Evolutionary conservation across 1,139 yeast genomes (phyloP).

Genomic region (Entelexis paramagnoliae): DNA sequence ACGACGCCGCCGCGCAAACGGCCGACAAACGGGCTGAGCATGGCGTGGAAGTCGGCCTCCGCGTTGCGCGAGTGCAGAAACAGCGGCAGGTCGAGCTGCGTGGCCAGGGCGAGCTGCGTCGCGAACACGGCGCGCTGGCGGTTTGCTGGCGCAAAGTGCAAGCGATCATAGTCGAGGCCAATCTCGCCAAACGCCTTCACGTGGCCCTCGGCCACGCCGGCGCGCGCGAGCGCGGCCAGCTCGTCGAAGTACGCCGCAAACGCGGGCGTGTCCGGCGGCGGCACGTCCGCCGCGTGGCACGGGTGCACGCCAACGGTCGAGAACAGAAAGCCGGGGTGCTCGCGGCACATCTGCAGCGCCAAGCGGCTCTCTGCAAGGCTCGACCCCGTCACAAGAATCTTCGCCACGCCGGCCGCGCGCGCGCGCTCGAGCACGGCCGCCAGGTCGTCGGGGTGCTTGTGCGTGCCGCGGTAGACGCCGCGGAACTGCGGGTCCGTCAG

Average conservation of each 20-base stretch:
- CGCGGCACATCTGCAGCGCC: slow-evolving; percentile 39
- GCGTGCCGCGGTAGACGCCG: slow-evolving; percentile 64
- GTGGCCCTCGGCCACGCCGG: slow-evolving; percentile 40
- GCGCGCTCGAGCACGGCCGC: slow-evolving; percentile 59
- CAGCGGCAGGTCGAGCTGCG: slow-evolving; percentile 53
- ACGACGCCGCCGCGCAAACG: slow-evolving; percentile 53
- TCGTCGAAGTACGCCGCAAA: slow-evolving; percentile 36
- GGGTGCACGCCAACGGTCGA: slow-evolving; percentile 95
- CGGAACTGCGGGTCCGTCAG: slow-evolving; percentile 81
- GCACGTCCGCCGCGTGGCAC: slow-evolving; percentile 64
- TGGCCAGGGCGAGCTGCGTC: slow-evolving; percentile 58
- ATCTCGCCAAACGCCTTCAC: slow-evolving; percentile 84
- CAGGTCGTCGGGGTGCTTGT: slow-evolving; percentile 59
- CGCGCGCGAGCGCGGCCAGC: slow-evolving; percentile 41
- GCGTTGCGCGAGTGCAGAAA: slow-evolving; percentile 86
- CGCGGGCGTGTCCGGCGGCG: slow-evolving; percentile 25
- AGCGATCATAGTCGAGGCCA: slow-evolving; percentile 86
- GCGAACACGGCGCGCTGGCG: slow-evolving; percentile 60
- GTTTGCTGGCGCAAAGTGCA: slow-evolving; percentile 59
- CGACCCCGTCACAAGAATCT: slow-evolving; percentile 76
- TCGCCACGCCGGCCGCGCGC: slow-evolving; percentile 48
- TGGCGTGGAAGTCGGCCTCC: slow-evolving; percentile 63
- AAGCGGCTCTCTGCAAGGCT: slow-evolving; percentile 51
- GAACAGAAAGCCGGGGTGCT: slow-evolving; percentile 30
- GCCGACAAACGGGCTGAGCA: slow-evolving; percentile 41